Conservation (phyloP, 176 grass and related monocot genomes). For the Carex myosuroides region DNA sequence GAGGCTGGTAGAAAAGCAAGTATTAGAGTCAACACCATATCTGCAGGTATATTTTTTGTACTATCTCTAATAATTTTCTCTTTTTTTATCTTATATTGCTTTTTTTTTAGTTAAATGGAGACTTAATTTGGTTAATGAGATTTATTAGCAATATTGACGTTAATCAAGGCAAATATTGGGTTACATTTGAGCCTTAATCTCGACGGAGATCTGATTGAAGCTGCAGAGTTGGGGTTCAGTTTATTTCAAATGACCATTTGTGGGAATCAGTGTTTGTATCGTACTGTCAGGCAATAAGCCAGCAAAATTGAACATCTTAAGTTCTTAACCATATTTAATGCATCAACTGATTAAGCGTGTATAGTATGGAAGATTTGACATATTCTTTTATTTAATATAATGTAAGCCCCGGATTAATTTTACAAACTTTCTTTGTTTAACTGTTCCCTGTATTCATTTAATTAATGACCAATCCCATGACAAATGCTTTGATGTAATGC, state of each 20-base stretch:
- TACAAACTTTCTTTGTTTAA: neutral
- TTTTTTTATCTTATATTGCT: neutral
- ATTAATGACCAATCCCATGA: neutral
- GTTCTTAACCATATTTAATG: neutral
- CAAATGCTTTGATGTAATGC: neutral
- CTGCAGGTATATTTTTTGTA: slow-evolving; percentile 43
- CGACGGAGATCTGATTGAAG: neutral
- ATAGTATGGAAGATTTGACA: neutral
- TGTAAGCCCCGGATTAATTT: neutral
- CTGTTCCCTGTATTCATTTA: neutral
- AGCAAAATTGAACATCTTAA: neutral
- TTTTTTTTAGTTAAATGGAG: neutral
- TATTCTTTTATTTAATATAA: neutral
- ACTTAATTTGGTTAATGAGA: neutral
- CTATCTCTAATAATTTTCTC: neutral
- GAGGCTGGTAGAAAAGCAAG: slow-evolving; percentile 69
- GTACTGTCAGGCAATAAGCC: neutral
- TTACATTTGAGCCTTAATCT: neutral
- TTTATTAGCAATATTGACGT: neutral
- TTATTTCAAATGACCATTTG: neutral
- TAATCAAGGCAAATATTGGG: neutral
- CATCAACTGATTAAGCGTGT: neutral
- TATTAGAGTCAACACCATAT: slow-evolving; percentile 91
- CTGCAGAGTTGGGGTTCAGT: neutral
- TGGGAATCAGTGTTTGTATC: neutral